phyloP scores from a whole-genome alignment of 345 rosid species.

The Euclidium syriacum region DNA sequence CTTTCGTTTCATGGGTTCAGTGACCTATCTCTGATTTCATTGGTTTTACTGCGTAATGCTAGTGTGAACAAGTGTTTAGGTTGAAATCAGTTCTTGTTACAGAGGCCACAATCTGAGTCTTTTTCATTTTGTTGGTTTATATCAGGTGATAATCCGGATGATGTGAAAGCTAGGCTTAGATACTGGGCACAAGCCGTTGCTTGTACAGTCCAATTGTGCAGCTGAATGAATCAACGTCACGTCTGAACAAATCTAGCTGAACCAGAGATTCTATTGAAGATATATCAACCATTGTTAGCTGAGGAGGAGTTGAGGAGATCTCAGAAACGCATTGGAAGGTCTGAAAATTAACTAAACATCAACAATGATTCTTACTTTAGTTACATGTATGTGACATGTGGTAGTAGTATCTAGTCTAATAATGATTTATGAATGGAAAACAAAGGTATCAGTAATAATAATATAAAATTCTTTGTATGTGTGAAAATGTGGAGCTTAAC shows the following conservation, averaged over 20 bases:
- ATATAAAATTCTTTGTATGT: slow-evolving; percentile 1
- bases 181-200: slow-evolving; percentile 98
- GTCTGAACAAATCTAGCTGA: background rate
- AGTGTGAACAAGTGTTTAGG: background rate
- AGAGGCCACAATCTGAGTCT: background rate
- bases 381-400: slow-evolving; percentile 14
- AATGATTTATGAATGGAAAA: slow-evolving; percentile 2
- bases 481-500: background rate
- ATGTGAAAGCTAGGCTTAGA: slow-evolving; percentile 93
- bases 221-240: slow-evolving; percentile 32
- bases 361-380: background rate
- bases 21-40: background rate
- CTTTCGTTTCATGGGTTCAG: background rate
- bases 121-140: background rate
- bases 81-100: background rate
- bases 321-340: slow-evolving; percentile 14
- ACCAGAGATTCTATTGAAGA: background rate
- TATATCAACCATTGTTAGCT: background rate
- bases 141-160: slow-evolving; percentile 93
- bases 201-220: slow-evolving; percentile 81
- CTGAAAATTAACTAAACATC: slow-evolving; percentile 1
- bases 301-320: background rate
- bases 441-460: slow-evolving; percentile 7
- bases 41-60: background rate
- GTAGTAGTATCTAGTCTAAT: slow-evolving; percentile 17